Evolutionary conservation across 768 basidiomycete species (phyloP).

Genomic region (Mycena haematopus): DNA sequence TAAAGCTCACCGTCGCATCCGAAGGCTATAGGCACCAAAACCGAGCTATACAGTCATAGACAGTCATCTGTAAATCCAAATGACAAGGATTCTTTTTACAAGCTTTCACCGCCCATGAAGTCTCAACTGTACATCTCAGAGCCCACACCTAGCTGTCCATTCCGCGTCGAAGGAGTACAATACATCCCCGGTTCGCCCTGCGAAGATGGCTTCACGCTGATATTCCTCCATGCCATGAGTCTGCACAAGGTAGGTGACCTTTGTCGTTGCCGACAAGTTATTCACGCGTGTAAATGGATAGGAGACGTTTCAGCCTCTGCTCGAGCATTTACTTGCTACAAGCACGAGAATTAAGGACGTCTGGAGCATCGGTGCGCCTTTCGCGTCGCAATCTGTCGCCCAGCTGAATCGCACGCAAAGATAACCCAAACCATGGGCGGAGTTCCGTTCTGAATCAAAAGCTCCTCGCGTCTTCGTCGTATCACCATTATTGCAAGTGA

Average conservation of each 20-base stretch:
- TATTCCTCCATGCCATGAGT: constrained; percentile 20
- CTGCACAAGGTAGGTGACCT: constrained; percentile 6
- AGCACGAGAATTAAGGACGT: constrained; percentile 6
- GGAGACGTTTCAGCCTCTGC: constrained; percentile 17
- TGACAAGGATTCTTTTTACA: neutral
- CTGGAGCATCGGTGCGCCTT: constrained; percentile 14
- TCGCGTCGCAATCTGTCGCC: neutral
- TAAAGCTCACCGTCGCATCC: too few species aligned
- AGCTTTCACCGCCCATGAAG: constrained; percentile 3
- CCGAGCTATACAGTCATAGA: neutral
- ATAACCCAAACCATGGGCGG: constrained; percentile 20
- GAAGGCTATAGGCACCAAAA: too few species aligned
- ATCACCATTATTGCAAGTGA: constrained; percentile 18
- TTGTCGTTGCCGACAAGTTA: too few species aligned
- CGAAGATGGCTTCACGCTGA: constrained; percentile 13
- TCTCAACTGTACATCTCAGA: constrained; percentile 7
- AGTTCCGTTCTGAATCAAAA: constrained; percentile 11
- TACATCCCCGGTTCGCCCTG: constrained; percentile 7
- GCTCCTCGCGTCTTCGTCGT: constrained; percentile 2
- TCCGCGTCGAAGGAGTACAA: constrained; percentile 5
- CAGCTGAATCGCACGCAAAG: neutral
- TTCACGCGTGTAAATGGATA: neutral
- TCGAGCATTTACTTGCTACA: constrained; percentile 2
- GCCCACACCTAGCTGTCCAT: constrained; percentile 12
- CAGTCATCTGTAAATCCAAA: neutral